A percentile compares a stretch with the other conserved stretches of the same genome.
Evolutionary conservation across 805 yeast species (phyloP).

Genomic region (Candida pseudoglaebosa): DNA sequence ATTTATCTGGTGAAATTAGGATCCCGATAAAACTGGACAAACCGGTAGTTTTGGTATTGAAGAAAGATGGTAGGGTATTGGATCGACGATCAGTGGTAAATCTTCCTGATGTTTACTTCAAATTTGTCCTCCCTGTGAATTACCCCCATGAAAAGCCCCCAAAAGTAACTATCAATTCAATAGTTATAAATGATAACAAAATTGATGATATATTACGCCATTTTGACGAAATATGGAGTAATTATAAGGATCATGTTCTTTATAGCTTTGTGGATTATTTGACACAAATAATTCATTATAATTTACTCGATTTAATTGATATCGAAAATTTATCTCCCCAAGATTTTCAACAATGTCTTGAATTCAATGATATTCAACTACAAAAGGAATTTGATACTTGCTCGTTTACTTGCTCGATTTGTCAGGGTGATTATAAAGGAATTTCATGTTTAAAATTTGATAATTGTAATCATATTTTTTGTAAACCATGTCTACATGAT

Average conservation of each 20-base stretch:
- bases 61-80: not conserved
- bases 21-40: constrained; percentile 22
- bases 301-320: constrained; percentile 9
- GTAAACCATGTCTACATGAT: constrained; percentile 41
- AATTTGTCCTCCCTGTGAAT: not conserved
- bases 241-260: constrained; percentile 33
- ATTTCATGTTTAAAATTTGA: constrained; percentile 28
- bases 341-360: constrained; percentile 13
- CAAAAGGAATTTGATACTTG: constrained; percentile 24
- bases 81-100: not conserved
- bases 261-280: constrained; percentile 43
- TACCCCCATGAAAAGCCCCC: constrained; percentile 2
- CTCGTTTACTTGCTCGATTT: constrained; percentile 53
- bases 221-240: constrained; percentile 30
- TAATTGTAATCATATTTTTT: constrained; percentile 48
- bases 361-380: constrained; percentile 17
- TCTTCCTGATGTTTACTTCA: not conserved
- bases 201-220: constrained; percentile 11
- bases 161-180: not conserved
- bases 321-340: not conserved
- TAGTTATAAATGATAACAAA: constrained; percentile 4
- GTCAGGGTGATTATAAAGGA: constrained; percentile 50
- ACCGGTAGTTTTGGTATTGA: constrained; percentile 12
- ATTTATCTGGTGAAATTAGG: constrained; percentile 19
- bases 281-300: constrained; percentile 18